A percentile compares a stretch with the other conserved stretches of the same genome.
Conservation (phyloP, 495 filamentous ascomycete genomes). For the Annulohypoxylon nitens region DNA sequence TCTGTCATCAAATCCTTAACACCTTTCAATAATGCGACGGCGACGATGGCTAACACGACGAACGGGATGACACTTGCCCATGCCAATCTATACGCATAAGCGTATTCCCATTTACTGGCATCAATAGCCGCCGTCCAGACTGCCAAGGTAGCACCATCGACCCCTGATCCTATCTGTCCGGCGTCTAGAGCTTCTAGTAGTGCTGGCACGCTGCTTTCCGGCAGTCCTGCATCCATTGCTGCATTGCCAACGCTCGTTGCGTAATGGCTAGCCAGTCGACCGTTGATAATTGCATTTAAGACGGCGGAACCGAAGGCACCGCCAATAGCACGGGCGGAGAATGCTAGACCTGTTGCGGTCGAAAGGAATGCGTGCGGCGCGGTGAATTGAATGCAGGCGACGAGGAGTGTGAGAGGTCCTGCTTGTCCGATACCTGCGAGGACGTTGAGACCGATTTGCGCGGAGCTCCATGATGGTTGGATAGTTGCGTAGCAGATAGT, state of each 20-base stretch:
- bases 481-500: conserved; percentile 64
- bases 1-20: conserved; percentile 68
- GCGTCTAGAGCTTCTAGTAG: conserved; percentile 54
- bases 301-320: conserved; percentile 68
- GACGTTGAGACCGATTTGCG: conserved; percentile 64
- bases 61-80: conserved; percentile 68
- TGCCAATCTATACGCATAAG: conserved; percentile 61
- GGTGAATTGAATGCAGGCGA: conserved; percentile 67
- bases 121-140: conserved; percentile 56
- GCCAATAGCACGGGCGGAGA: conserved; percentile 67
- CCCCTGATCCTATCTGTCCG: conserved; percentile 48
- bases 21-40: conserved; percentile 60
- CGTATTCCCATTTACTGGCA: conserved; percentile 59
- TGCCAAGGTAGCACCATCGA: conserved; percentile 53
- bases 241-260: conserved; percentile 53
- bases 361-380: conserved; percentile 67
- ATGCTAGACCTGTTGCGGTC: conserved; percentile 67
- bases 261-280: conserved; percentile 57
- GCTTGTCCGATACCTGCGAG: conserved; percentile 65
- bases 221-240: conserved; percentile 59
- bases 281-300: conserved; percentile 67
- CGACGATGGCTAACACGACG: conserved; percentile 62
- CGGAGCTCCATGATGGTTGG: conserved; percentile 59
- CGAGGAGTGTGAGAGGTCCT: conserved; percentile 64
- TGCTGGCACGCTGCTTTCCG: conserved; percentile 52